Conservation (phyloP, 163 green algal species). For the Scenedesmus sp. region DNA sequence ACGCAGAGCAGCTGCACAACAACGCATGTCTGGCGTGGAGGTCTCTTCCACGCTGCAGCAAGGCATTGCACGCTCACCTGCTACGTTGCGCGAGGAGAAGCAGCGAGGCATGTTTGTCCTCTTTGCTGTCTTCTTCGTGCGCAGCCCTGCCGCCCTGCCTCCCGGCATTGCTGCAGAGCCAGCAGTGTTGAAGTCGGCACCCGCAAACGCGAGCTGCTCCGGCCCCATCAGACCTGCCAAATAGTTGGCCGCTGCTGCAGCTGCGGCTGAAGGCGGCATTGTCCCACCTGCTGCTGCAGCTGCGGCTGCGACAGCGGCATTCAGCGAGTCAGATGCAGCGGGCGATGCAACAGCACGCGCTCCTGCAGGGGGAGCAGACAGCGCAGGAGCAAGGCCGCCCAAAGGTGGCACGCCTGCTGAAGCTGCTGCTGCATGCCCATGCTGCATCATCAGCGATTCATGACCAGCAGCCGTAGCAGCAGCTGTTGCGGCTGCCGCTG, state of each 20-base stretch:
- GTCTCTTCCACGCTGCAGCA: no score
- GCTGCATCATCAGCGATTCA: constrained; percentile 19
- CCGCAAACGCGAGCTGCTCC: background rate
- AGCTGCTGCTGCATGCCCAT: background rate
- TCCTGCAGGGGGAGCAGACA: background rate
- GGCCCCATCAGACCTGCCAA: background rate
- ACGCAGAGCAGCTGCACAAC: no score
- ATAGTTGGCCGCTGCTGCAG: constrained; percentile 23
- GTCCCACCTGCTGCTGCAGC: constrained; percentile 24
- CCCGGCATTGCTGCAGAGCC: constrained; percentile 19
- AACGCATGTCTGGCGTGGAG: no score
- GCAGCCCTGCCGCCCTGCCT: background rate
- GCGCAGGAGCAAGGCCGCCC: background rate
- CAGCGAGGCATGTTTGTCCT: constrained; percentile 50
- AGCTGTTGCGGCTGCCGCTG: constrained; percentile 27
- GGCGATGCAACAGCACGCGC: background rate
- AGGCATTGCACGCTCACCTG: constrained; percentile 11
- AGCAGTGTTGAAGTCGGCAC: background rate
- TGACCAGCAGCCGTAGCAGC: background rate
- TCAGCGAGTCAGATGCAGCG: background rate
- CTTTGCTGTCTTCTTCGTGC: constrained; percentile 52
- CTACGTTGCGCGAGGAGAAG: constrained; percentile 31
- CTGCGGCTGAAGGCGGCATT: background rate
- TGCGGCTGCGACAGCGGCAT: background rate
- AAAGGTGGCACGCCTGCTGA: background rate